Percentiles rank a stretch among this genome's conserved stretches.
Evolutionary conservation across 192 early-diverging fungal genomes (phyloP).

Genomic region (Coemansia furcata): DNA sequence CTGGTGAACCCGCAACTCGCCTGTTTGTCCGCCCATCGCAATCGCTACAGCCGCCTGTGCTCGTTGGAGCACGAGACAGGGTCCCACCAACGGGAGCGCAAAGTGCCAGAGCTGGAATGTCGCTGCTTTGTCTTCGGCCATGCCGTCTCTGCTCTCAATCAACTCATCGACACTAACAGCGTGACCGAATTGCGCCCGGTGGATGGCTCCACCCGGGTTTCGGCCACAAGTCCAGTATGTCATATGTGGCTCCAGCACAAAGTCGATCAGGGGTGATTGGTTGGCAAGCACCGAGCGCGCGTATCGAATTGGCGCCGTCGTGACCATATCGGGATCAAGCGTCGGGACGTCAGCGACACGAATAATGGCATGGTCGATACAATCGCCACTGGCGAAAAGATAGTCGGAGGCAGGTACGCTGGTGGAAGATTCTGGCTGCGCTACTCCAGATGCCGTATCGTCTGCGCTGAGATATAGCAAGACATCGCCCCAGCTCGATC

Average conservation of each 20-base stretch:
- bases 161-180: neutral
- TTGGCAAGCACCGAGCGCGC: slow-evolving; percentile 12
- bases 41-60: neutral
- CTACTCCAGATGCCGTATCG: neutral
- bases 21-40: slow-evolving; percentile 2
- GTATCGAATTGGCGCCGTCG: neutral
- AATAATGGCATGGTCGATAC: slow-evolving; percentile 26
- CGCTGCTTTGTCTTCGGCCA: neutral
- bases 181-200: slow-evolving; percentile 28
- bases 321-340: neutral
- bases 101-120: slow-evolving; percentile 22
- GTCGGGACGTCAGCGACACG: neutral
- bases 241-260: slow-evolving; percentile 2
- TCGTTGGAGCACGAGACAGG: neutral
- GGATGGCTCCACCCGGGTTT: slow-evolving; percentile 6
- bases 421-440: neutral
- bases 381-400: slow-evolving; percentile 33
- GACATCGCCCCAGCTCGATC: neutral
- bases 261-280: slow-evolving; percentile 31
- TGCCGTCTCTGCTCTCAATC: neutral
- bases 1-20: slow-evolving; percentile 17
- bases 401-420: slow-evolving; percentile 1
- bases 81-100: neutral
- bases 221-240: slow-evolving; percentile 23
- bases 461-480: slow-evolving; percentile 16